These are phyloP conservation scores for Alisma plantagoaquatica DNA, from an alignment of 106 monocot species.

Conservation along the genomic window DNA sequence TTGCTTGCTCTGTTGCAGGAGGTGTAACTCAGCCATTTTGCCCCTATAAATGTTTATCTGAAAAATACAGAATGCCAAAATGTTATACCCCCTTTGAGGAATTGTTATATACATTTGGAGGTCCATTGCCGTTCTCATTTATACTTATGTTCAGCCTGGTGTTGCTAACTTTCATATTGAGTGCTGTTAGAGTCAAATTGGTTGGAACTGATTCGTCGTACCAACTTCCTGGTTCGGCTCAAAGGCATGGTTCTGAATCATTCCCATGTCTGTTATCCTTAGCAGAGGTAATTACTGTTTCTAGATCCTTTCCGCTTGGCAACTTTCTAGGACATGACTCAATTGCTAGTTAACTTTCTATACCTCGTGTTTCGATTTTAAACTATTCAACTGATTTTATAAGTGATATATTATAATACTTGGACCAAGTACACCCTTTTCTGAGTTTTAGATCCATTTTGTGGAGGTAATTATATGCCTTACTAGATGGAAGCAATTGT, in stretches of 20 bases:
- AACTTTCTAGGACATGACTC: not conserved
- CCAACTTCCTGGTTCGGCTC: constrained; percentile 41
- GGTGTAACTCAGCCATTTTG: constrained; percentile 65
- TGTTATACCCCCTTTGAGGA: constrained; percentile 92
- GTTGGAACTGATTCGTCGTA: constrained; percentile 48
- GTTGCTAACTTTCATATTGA: constrained; percentile 58
- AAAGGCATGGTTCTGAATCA: constrained; percentile 43
- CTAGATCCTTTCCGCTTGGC: not conserved
- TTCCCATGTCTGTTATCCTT: constrained; percentile 78
- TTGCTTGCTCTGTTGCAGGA: constrained; percentile 33
- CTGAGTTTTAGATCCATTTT: no score
- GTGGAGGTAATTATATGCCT: no score
- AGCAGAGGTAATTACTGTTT: constrained; percentile 53
- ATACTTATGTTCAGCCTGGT: constrained; percentile 49
- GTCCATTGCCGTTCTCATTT: constrained; percentile 76
- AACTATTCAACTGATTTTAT: no score
- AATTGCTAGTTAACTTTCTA: no score
- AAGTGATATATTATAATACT: no score
- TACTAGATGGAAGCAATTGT: no score
- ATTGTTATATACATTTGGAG: constrained; percentile 79
- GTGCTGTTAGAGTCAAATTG: constrained; percentile 71
- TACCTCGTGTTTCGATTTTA: no score
- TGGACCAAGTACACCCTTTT: no score
- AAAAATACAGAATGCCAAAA: constrained; percentile 94
- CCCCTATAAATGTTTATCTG: constrained; percentile 83